Evolutionary conservation across 78 protist genomes (phyloP).

Genomic region (Dictyostelium capitatum): DNA sequence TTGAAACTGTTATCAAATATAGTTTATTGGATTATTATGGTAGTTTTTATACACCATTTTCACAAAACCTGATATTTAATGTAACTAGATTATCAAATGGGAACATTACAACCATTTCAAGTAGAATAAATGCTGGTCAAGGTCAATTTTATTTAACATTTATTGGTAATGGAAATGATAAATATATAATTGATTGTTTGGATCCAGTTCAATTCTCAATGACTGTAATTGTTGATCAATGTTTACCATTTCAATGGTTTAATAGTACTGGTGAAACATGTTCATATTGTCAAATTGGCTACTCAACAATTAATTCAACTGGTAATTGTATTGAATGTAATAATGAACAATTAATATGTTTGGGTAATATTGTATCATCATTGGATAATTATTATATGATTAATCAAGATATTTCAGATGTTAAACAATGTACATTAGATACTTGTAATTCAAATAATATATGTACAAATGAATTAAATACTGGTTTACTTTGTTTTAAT

Average conservation of each 20-base stretch:
- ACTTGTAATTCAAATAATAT: too few relatives aligned
- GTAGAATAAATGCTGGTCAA: background rate
- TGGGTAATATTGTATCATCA: too few relatives aligned
- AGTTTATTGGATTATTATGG: background rate
- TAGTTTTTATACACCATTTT: background rate
- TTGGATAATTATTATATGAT: too few relatives aligned
- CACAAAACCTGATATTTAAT: background rate
- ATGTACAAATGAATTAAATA: too few relatives aligned
- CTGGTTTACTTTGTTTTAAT: too few relatives aligned
- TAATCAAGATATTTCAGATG: too few relatives aligned
- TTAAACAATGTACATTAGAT: too few relatives aligned
- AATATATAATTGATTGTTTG: background rate
- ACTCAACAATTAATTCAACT: background rate
- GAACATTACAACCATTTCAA: background rate
- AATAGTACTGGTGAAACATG: background rate
- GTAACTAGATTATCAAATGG: background rate
- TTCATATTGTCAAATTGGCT: background rate
- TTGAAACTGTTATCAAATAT: too few relatives aligned
- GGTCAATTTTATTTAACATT: background rate
- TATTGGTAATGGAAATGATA: background rate
- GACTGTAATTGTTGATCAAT: background rate
- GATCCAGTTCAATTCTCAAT: background rate
- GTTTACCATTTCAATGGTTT: background rate
- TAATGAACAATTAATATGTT: too few relatives aligned
- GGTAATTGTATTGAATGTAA: too few relatives aligned